Base-by-base conservation (phyloP, 495 filamentous ascomycete genomes). In the Penicillium angulare region DNA sequence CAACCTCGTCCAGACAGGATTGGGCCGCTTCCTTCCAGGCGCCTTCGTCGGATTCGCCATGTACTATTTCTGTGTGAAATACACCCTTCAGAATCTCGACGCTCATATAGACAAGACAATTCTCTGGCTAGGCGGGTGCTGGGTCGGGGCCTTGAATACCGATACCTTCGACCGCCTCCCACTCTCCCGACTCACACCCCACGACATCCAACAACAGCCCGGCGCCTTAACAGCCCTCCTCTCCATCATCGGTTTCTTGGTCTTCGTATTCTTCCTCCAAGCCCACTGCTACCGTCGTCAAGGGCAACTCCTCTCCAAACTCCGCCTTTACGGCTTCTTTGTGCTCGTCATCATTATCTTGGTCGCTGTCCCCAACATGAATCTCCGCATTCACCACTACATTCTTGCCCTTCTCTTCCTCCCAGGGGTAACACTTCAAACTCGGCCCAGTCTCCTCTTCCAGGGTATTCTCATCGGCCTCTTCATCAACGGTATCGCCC, bases 131-230 rank as follows among this genome's bases (percentile, higher is more conserved):
- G 84, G 85, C 0, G 78, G 76, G 16, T 85, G 82, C 67, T 92
- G 89, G 89, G 74, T 92, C 46, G 88, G 86, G 22, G 85, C 87
- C 7, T 68, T 92, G 26, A 84, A 81, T 32, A 90, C 88, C 49
- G 81, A 88, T 55, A 90, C 89, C 5, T 82, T 93, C 55, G 86
- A 89, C 55, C 68, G 67, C 7, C 87, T 93, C 59, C 89, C 89
- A 3, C 86, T 93, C 58, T 79, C 83, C 34, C 80, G 89, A 16
- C 74, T 93, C 12, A 92, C 86, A 1, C 74, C 78, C 0, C 83
- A 86, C 52, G 89, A 92, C 53, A 73, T 93, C 27, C 57, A 80
- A 27, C 86, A 91, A 52, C 86, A 92, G 55, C 87, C 86, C 1
- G 87, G 87, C 4, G 88, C 88, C 2, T 75, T 83, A 42, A 73